Percentiles rank a stretch among this genome's conserved stretches.
phyloP scores from a whole-genome alignment of 1,139 yeast species.

The Debaryomyces coudertii region DNA sequence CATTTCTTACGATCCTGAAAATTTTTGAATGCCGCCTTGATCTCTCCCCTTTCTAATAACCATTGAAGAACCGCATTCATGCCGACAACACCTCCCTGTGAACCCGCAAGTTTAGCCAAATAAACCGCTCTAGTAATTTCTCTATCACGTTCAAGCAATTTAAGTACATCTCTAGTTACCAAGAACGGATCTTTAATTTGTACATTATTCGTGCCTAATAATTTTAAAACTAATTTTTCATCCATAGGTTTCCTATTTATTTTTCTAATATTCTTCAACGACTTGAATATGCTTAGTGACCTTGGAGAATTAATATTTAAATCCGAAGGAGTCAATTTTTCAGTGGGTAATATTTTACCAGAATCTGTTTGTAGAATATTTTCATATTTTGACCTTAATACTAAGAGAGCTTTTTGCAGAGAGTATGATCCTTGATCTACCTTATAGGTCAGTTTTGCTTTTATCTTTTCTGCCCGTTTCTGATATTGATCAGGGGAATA shows the following conservation, averaged over 20 bases:
- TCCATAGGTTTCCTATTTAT: conserved; percentile 36
- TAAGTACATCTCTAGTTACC: conserved; percentile 55
- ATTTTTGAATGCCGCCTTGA: conserved; percentile 49
- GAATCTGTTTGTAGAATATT: conserved; percentile 22
- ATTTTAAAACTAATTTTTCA: conserved; percentile 47
- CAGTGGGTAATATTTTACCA: conserved; percentile 24
- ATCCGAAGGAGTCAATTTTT: conserved; percentile 25
- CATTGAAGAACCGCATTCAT: conserved; percentile 61
- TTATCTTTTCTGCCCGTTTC: conserved; percentile 12
- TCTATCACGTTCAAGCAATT: conserved; percentile 52
- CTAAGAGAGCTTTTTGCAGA: conserved; percentile 27
- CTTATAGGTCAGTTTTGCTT: conserved; percentile 3
- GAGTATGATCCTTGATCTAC: conserved; percentile 16
- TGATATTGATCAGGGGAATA: conserved; percentile 21
- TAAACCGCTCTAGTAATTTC: conserved; percentile 53
- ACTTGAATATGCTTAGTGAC: conserved; percentile 33
- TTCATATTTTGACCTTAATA: conserved; percentile 18
- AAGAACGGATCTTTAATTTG: conserved; percentile 59
- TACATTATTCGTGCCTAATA: conserved; percentile 59
- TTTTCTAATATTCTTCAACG: conserved; percentile 30
- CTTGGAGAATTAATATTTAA: conserved; percentile 24
- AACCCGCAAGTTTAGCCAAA: conserved; percentile 51
- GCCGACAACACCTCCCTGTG: conserved; percentile 54
- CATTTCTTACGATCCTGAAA: conserved; percentile 61
- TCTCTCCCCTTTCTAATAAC: conserved; percentile 44